A percentile compares a stretch with the other conserved stretches of the same genome.
Evolutionary conservation across 208 protist species (phyloP).

Genomic region (Trypanosoma cruzi): DNA sequence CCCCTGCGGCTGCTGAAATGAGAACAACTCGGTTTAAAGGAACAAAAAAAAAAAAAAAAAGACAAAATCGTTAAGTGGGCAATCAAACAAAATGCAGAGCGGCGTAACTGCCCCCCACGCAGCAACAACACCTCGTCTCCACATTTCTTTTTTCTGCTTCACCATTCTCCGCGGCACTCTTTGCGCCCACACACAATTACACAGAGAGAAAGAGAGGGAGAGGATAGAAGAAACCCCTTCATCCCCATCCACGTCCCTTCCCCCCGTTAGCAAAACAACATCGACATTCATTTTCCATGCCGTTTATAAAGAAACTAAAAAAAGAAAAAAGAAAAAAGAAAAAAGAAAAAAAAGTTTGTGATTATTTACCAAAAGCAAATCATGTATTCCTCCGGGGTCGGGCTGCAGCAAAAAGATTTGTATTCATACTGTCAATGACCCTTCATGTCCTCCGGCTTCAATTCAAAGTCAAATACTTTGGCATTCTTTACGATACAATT

Average conservation of each 20-base stretch:
- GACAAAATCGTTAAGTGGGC: no score
- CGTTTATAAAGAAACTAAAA: conserved; percentile 9
- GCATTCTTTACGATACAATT: conserved; percentile 88
- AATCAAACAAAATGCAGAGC: no score
- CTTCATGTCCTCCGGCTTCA: conserved; percentile 55
- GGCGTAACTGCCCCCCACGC: no score
- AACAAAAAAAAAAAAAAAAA: not conserved
- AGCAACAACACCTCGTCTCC: no score
- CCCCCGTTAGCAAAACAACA: no score
- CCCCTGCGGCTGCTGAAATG: not conserved
- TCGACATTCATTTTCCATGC: no score
- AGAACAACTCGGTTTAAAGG: not conserved
- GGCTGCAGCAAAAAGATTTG: conserved; percentile 42
- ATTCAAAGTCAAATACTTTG: conserved; percentile 64
- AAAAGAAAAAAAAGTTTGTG: no score
- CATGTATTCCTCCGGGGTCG: conserved; percentile 39
- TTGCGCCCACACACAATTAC: not conserved
- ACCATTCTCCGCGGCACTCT: not conserved
- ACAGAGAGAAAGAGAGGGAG: not conserved
- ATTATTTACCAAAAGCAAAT: conserved; percentile 33
- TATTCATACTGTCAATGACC: conserved; percentile 54
- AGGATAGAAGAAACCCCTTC: not conserved
- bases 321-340: conserved; percentile 19
- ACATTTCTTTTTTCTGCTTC: not conserved
- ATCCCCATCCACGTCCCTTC: no score